Evolutionary conservation across 345 rosid species (phyloP).

Genomic region (Anastatica hierochuntica): DNA sequence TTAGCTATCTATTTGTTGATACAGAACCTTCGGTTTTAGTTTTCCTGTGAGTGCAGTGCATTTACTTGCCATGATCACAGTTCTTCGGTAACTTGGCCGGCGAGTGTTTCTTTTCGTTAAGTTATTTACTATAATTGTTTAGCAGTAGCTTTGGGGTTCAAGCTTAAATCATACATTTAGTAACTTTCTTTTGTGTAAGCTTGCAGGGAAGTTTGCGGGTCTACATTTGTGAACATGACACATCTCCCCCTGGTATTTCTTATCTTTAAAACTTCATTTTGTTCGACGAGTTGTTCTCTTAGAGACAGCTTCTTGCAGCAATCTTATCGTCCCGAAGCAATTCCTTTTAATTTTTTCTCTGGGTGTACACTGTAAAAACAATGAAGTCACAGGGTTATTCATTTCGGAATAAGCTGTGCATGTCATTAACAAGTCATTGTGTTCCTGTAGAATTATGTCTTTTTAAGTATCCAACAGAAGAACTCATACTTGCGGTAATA

Average conservation of each 20-base stretch:
- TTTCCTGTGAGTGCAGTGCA: background rate
- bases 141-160: background rate
- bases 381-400: background rate
- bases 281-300: background rate
- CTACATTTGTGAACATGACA: background rate
- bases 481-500: constrained; percentile 4
- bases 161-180: background rate
- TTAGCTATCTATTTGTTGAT: too few species aligned
- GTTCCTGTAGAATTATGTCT: too few species aligned
- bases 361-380: background rate
- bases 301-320: background rate
- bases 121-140: background rate
- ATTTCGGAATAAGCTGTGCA: too few species aligned
- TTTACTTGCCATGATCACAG: background rate
- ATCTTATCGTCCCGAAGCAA: too few species aligned
- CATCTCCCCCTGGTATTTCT: constrained; percentile 47
- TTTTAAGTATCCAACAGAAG: background rate
- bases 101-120: background rate
- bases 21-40: background rate
- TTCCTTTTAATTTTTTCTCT: background rate
- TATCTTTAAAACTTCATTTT: background rate
- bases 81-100: background rate
- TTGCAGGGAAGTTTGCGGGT: background rate
- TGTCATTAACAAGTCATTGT: too few species aligned
- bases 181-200: background rate